Evolutionary conservation across 371 early-diverging fungal genomes (phyloP).

Genomic region (Rhizopus delemar): DNA sequence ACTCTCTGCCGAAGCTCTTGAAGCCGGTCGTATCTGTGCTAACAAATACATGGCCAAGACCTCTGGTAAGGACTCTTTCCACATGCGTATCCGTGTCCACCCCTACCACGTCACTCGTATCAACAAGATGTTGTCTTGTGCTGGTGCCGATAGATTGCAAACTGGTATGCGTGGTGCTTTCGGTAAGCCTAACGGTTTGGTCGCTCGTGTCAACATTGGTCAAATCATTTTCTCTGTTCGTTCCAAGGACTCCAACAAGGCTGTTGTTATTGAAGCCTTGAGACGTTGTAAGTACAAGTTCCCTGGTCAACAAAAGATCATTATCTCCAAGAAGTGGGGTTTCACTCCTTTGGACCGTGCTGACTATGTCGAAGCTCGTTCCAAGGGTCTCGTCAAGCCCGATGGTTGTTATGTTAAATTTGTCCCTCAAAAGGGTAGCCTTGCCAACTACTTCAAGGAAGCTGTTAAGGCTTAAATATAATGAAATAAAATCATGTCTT

Average conservation of each 20-base stretch:
- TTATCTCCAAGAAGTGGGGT: slow-evolving; percentile 99
- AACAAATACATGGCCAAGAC: slow-evolving; percentile 99
- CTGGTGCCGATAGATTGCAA: slow-evolving; percentile 99
- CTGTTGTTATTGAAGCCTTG: slow-evolving; percentile 95
- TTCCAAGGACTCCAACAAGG: slow-evolving; percentile 96
- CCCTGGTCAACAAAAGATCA: slow-evolving; percentile 99
- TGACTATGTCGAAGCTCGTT: slow-evolving; percentile 85
- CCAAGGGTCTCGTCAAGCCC: slow-evolving; percentile 82
- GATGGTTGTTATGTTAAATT: slow-evolving; percentile 99
- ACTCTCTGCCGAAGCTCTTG: slow-evolving; percentile 98
- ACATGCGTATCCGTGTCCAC: slow-evolving; percentile 99
- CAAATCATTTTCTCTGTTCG: slow-evolving; percentile 98
- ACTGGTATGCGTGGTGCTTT: slow-evolving; percentile 99
- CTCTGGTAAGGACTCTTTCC: slow-evolving; percentile 99
- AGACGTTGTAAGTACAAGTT: slow-evolving; percentile 99
- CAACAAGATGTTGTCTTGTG: slow-evolving; percentile 99
- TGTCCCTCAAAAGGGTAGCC: slow-evolving; percentile 87
- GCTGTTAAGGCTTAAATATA: slow-evolving; percentile 36
- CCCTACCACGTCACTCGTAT: slow-evolving; percentile 99
- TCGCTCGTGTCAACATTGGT: slow-evolving; percentile 99
- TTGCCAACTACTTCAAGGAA: slow-evolving; percentile 59
- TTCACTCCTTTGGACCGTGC: slow-evolving; percentile 98
- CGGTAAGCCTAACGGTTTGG: slow-evolving; percentile 99
- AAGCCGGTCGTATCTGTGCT: slow-evolving; percentile 99
- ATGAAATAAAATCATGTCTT: neutral